Evolutionary conservation across 208 protist genomes (phyloP), one percentile per base, ranked within the genome.

Genomic region (Wallacemonas sp.): DNA sequence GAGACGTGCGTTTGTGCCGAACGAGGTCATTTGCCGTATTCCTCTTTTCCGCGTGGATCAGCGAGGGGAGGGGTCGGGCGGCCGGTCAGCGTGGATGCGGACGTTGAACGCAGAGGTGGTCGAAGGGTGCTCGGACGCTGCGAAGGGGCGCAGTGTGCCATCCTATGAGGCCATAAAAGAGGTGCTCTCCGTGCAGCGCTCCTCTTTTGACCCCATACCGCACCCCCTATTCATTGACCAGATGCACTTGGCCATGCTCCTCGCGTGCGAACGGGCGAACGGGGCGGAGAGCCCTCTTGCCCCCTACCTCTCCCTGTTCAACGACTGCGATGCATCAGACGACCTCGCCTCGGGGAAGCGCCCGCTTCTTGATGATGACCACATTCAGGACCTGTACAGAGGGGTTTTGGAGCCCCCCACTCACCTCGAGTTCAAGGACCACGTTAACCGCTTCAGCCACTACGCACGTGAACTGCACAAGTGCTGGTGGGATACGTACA

Each of bases 151-250:
- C 15, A 45, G 54, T 2, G 67, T 77, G 45, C 82, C 72, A 1
- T 75, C 63, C 14, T 84, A 82, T 45, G 36, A 46, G 2, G 65
- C 41, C 2, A 38, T 86, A 4, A 55, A 75, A 46, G 30, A 46
- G 8, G 51, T 89, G 41, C 53, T 78, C 21, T 79, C 74, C 0
- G 62, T 65, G 54, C 27, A 51, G 38, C 73, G 65, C 24, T 70
- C 67, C 30, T 72, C 61, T 22, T 87, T 92, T 60, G 82, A 89
- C 53, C 82, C 79, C 1, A 68, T 72, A 14, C 79, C 83, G 11
- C 86, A 92, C 46, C 69, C 71, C 1, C 34, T 84, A 14, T 93
- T 93, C 65, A 66, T 88, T 9, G 86, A 93, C 45, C 82, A 89
- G 62, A 46, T 92, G 8, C 65, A 88, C 68, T 59, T 59, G n/a